Conservation (phyloP, 108 stramenopile genomes). For the Poteriospumella lacustris region DNA sequence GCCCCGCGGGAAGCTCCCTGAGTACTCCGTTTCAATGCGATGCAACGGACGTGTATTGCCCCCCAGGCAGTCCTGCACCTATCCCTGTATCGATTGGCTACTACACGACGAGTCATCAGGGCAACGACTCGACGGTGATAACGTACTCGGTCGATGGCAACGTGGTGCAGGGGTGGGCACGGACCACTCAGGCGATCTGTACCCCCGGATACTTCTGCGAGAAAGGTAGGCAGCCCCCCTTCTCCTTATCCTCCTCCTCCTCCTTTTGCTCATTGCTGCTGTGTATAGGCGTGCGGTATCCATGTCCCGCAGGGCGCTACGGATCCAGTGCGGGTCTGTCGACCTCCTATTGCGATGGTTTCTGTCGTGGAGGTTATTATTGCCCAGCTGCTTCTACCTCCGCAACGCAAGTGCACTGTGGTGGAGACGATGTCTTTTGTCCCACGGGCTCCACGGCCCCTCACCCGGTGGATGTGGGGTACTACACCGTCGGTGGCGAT, state of each 20-base stretch:
- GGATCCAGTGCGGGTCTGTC: background rate
- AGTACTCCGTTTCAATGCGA: background rate
- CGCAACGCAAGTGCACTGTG: background rate
- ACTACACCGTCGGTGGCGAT: constrained; percentile 4
- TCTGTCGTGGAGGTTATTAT: constrained; percentile 1
- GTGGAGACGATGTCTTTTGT: background rate
- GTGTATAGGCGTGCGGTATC: background rate
- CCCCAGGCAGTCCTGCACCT: background rate
- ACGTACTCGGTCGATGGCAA: no score
- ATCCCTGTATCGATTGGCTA: background rate
- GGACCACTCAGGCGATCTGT: background rate
- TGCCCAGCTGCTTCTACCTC: constrained; percentile 13
- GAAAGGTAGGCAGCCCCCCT: no score
- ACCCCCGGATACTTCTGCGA: background rate
- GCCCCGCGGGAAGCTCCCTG: background rate
- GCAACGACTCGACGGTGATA: no score
- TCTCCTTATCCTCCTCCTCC: no score
- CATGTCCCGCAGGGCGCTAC: constrained; percentile 25
- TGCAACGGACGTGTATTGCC: background rate
- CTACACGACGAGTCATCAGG: no score
- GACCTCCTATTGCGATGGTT: background rate
- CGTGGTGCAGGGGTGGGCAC: constrained; percentile 14
- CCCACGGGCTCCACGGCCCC: background rate
- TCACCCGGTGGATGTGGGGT: background rate
- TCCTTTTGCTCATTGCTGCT: no score